phyloP scores from a whole-genome alignment of 2,329 filamentous ascomycete genomes.

The Fusarium sp. region DNA sequence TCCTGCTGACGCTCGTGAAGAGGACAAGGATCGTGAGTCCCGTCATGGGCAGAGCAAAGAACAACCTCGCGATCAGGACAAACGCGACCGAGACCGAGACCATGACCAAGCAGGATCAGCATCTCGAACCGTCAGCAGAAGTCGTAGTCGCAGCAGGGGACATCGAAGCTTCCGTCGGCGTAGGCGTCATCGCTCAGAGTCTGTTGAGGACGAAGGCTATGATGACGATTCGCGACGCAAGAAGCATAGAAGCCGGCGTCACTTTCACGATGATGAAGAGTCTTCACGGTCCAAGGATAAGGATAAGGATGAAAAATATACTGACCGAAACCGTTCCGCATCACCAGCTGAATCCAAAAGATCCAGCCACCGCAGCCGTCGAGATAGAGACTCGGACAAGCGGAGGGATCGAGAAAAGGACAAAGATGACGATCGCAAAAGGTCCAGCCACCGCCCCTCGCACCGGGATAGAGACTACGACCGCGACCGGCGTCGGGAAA shows the following conservation, averaged over 20 bases:
- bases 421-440: conserved; percentile 56
- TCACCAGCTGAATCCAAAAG: conserved; percentile 70
- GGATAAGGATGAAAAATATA: conserved; percentile 55
- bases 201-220: conserved; percentile 60
- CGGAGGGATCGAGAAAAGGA: conserved; percentile 57
- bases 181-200: conserved; percentile 66
- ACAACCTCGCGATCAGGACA: conserved; percentile 40
- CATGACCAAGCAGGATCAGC: conserved; percentile 48
- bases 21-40: conserved; percentile 48
- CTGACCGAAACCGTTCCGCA: conserved; percentile 70
- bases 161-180: conserved; percentile 61
- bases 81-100: conserved; percentile 40
- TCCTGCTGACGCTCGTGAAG: conserved; percentile 44
- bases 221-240: conserved; percentile 61
- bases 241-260: conserved; percentile 58
- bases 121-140: conserved; percentile 45
- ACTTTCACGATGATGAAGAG: conserved; percentile 59
- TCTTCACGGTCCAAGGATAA: conserved; percentile 51
- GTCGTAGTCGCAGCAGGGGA: conserved; percentile 55
- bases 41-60: conserved; percentile 52
- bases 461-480: conserved; percentile 54
- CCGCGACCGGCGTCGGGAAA: conserved; percentile 51
- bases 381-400: conserved; percentile 62
- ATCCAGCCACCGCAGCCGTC: conserved; percentile 69
- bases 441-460: conserved; percentile 43